These are phyloP conservation scores for Pleurotus tuoliensis DNA, from an alignment of 768 basidiomycete genomes.

Conservation along the genomic window DNA sequence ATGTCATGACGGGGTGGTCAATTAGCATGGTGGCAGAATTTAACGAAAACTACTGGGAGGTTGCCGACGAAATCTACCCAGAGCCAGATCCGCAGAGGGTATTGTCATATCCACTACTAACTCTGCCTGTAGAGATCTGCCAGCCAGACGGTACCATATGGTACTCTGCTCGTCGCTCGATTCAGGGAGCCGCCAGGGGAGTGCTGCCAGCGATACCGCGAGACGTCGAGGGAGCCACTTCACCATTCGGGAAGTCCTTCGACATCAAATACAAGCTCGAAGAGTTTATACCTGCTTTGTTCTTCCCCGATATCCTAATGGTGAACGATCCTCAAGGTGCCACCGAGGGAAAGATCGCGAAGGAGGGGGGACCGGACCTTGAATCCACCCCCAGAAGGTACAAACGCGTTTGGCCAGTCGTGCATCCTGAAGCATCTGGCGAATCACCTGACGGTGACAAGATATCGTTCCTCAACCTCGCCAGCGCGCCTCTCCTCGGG, in stretches of 20 bases:
- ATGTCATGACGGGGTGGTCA: constrained; percentile 23
- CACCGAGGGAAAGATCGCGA: background rate
- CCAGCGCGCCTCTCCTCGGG: background rate
- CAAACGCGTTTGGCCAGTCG: constrained; percentile 3
- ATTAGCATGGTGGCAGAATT: constrained; percentile 29
- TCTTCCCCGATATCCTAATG: constrained; percentile 1
- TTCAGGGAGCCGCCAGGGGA: background rate
- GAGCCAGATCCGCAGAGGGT: background rate
- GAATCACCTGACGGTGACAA: background rate
- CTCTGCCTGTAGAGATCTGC: background rate
- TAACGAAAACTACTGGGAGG: constrained; percentile 21
- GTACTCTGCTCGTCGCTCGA: background rate
- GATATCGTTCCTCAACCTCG: background rate
- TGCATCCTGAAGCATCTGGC: background rate
- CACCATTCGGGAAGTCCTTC: background rate
- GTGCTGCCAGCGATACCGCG: background rate
- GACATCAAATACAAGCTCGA: background rate
- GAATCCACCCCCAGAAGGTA: background rate
- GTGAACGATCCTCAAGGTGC: constrained; percentile 4
- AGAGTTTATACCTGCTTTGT: background rate
- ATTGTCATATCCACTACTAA: background rate
- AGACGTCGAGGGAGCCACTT: background rate
- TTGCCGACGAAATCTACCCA: background rate
- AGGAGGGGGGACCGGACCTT: background rate
- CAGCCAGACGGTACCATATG: background rate